These are phyloP conservation scores for Colletotrichum chlorophyti DNA, from an alignment of 2,329 filamentous ascomycete species.

Conservation along the genomic window DNA sequence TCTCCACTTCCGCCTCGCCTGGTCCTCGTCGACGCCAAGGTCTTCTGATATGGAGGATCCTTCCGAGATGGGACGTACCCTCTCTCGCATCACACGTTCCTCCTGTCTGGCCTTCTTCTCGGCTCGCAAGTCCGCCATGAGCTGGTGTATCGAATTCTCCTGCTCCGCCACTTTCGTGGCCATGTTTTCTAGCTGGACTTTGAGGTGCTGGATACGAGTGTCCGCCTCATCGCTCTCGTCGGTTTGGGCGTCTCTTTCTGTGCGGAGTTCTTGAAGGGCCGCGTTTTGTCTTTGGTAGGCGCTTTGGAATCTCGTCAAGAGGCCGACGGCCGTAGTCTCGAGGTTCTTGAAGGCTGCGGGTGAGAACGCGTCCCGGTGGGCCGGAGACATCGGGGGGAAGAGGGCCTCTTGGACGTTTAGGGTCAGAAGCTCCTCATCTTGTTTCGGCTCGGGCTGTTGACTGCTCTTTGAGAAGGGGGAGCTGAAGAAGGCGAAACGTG, in stretches of 20 bases:
- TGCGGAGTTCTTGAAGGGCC: slow-evolving; percentile 56
- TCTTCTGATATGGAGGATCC: slow-evolving; percentile 58
- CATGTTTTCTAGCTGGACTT: slow-evolving; percentile 67
- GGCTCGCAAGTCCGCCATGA: slow-evolving; percentile 57
- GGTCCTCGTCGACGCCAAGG: slow-evolving; percentile 60
- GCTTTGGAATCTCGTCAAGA: slow-evolving; percentile 62
- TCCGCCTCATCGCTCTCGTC: slow-evolving; percentile 64
- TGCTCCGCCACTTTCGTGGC: slow-evolving; percentile 59
- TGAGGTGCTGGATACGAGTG: slow-evolving; percentile 59
- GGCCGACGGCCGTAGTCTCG: slow-evolving; percentile 61
- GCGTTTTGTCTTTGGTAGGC: slow-evolving; percentile 63
- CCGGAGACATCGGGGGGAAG: slow-evolving; percentile 52
- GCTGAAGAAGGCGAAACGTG: slow-evolving; percentile 54
- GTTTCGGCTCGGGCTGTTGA: slow-evolving; percentile 32
- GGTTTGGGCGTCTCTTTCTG: slow-evolving; percentile 58
- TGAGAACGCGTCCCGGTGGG: slow-evolving; percentile 59
- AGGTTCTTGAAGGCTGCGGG: slow-evolving; percentile 67
- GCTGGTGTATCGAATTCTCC: slow-evolving; percentile 55
- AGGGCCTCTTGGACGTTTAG: slow-evolving; percentile 63
- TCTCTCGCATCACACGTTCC: slow-evolving; percentile 41
- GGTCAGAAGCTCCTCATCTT: slow-evolving; percentile 60
- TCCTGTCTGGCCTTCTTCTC: slow-evolving; percentile 56
- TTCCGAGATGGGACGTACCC: slow-evolving; percentile 38
- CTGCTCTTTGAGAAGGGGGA: slow-evolving; percentile 49
- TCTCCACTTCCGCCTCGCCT: slow-evolving; percentile 48